These are phyloP conservation scores for Thalassiosira mediterranea DNA, from an alignment of 352 stramenopile species.

Conservation along the genomic window DNA sequence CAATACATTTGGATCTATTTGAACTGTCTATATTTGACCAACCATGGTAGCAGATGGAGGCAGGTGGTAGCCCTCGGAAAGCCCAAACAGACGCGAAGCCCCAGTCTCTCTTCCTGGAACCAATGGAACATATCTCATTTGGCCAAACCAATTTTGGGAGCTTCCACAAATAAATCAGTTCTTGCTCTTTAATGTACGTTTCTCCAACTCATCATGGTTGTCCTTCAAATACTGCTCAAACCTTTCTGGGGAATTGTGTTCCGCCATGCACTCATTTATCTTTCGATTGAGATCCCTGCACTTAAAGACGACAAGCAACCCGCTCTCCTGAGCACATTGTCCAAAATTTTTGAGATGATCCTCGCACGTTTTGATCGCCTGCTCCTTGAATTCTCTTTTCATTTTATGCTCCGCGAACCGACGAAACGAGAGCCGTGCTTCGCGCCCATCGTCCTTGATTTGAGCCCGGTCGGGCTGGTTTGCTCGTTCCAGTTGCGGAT, in stretches of 20 bases:
- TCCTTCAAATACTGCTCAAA: constrained; percentile 79
- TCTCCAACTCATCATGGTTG: constrained; percentile 68
- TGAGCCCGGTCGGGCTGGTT: constrained; percentile 14
- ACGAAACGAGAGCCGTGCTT: constrained; percentile 61
- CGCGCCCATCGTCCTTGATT: constrained; percentile 55
- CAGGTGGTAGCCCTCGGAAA: no score
- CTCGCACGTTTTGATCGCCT: constrained; percentile 80
- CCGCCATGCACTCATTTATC: constrained; percentile 82
- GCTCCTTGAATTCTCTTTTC: constrained; percentile 80
- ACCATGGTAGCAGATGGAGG: no score
- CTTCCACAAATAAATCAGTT: no score
- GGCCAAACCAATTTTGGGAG: no score
- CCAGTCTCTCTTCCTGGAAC: no score
- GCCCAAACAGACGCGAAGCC: no score
- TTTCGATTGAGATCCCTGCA: constrained; percentile 77
- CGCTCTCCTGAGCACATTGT: constrained; percentile 79
- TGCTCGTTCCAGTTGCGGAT: constrained; percentile 11
- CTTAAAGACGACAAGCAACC: constrained; percentile 80
- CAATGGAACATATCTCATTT: constrained; percentile 3
- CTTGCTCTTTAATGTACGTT: constrained; percentile 48
- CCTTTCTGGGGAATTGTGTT: constrained; percentile 80
- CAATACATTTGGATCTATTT: no score
- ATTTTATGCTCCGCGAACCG: constrained; percentile 79
- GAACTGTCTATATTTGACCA: no score
- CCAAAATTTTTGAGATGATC: constrained; percentile 76